phyloP scores from a whole-genome alignment of 169 alveolate species.

The Amoebophrya sp. region DNA sequence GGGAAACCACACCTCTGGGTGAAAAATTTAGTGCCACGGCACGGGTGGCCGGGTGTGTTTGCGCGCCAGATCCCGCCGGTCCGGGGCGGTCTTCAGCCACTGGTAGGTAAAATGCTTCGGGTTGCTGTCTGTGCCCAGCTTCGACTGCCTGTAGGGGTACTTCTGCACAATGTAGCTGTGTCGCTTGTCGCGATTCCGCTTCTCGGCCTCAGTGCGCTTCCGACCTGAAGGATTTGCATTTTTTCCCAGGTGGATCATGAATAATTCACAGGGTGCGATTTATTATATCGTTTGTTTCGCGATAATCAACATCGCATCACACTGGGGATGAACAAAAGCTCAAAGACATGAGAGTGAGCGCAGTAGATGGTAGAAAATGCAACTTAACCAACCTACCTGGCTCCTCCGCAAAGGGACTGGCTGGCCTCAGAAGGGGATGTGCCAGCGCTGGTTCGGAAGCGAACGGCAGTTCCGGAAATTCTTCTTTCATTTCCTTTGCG shows the following conservation, averaged over 20 bases:
- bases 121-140: background rate
- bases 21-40: constrained; percentile 27
- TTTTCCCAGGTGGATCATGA: background rate
- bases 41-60: background rate
- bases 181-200: background rate
- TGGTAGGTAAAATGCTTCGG: background rate
- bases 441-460: background rate
- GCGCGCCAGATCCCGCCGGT: background rate
- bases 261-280: too few relatives aligned
- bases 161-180: background rate
- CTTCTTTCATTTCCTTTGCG: background rate
- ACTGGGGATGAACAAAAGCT: too few relatives aligned
- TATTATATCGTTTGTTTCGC: too few relatives aligned
- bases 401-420: background rate
- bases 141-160: background rate
- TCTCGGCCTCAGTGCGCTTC: background rate
- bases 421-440: background rate
- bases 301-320: too few relatives aligned
- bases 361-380: background rate
- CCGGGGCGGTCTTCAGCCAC: background rate
- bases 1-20: too few relatives aligned
- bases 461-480: too few relatives aligned
- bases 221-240: too few relatives aligned
- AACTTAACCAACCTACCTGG: background rate
- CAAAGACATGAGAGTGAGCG: background rate